Percentiles rank a stretch among this genome's conserved stretches.
phyloP scores from a whole-genome alignment of 495 filamentous ascomycete genomes.

The Lophiotrema nucula region DNA sequence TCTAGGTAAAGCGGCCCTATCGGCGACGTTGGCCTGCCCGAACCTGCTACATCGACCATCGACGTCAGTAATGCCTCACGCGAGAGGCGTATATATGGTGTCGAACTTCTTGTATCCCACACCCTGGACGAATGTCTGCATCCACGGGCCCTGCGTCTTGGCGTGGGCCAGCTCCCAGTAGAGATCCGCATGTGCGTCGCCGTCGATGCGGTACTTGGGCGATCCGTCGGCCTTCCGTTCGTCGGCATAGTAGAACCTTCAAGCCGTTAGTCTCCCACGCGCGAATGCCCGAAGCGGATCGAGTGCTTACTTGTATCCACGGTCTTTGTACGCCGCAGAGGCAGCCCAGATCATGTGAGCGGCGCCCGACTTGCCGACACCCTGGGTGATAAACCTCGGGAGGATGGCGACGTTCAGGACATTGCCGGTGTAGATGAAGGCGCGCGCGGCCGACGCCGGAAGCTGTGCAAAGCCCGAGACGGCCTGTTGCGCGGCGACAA shows the following conservation, averaged over 20 bases:
- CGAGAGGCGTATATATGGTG: neutral
- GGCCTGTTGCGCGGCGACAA: constrained; percentile 49
- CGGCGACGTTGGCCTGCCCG: too few relatives aligned
- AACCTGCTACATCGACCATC: too few relatives aligned
- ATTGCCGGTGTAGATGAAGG: constrained; percentile 55
- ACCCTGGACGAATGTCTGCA: constrained; percentile 50
- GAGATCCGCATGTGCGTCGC: constrained; percentile 46
- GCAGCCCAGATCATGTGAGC: constrained; percentile 48
- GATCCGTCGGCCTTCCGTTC: constrained; percentile 47
- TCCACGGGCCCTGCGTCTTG: constrained; percentile 46
- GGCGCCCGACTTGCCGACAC: constrained; percentile 48
- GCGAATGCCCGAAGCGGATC: neutral
- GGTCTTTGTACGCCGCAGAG: constrained; percentile 43
- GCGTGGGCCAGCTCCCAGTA: constrained; percentile 44
- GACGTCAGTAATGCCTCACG: neutral
- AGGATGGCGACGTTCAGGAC: constrained; percentile 42
- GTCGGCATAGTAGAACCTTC: constrained; percentile 53
- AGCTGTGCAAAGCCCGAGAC: constrained; percentile 43
- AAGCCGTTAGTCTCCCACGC: constrained; percentile 12
- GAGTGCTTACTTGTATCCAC: constrained; percentile 49
- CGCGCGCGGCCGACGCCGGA: constrained; percentile 39
- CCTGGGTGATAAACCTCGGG: constrained; percentile 39
- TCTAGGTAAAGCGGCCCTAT: too few relatives aligned
- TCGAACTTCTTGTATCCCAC: constrained; percentile 39
- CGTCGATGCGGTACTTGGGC: constrained; percentile 36